Evolutionary conservation across 352 stramenopile genomes (phyloP).

Genomic region (Phytophthora multivora): DNA sequence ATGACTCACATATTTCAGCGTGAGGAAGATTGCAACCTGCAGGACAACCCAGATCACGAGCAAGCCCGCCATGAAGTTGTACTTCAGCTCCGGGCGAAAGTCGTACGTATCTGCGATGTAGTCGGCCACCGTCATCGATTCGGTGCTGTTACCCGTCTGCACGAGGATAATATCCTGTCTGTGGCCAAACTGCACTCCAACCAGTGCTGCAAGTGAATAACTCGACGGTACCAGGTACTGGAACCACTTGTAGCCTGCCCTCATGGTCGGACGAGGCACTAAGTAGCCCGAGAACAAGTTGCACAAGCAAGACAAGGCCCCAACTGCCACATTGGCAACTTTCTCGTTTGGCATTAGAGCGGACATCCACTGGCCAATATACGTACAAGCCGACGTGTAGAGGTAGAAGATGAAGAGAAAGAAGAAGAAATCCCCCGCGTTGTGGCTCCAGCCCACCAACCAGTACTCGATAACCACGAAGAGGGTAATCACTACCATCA

Average conservation of each 20-base stretch:
- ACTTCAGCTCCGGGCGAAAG: conserved; percentile 41
- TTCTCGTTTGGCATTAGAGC: background rate
- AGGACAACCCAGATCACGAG: conserved; percentile 31
- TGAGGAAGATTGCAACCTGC: conserved; percentile 22
- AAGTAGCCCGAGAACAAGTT: conserved; percentile 34
- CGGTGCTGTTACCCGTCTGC: background rate
- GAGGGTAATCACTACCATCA: conserved; percentile 35
- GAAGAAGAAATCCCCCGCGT: background rate
- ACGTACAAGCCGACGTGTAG: background rate
- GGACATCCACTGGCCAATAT: background rate
- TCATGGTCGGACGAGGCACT: conserved; percentile 7
- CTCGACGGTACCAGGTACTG: conserved; percentile 53
- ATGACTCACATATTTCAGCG: conserved; percentile 49
- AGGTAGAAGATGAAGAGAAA: background rate
- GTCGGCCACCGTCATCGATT: background rate
- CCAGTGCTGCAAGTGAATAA: conserved; percentile 45
- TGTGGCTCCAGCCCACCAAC: background rate
- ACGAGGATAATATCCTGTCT: conserved; percentile 20
- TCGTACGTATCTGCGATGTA: conserved; percentile 37
- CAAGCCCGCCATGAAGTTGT: conserved; percentile 38
- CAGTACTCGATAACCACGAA: background rate
- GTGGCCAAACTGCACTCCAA: conserved; percentile 30
- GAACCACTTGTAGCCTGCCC: conserved; percentile 55
- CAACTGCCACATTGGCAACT: conserved; percentile 18
- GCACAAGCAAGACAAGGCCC: conserved; percentile 47